Evolutionary conservation across 2,329 filamentous ascomycete genomes (phyloP).

Genomic region (Alternaria hordeiaustralica): DNA sequence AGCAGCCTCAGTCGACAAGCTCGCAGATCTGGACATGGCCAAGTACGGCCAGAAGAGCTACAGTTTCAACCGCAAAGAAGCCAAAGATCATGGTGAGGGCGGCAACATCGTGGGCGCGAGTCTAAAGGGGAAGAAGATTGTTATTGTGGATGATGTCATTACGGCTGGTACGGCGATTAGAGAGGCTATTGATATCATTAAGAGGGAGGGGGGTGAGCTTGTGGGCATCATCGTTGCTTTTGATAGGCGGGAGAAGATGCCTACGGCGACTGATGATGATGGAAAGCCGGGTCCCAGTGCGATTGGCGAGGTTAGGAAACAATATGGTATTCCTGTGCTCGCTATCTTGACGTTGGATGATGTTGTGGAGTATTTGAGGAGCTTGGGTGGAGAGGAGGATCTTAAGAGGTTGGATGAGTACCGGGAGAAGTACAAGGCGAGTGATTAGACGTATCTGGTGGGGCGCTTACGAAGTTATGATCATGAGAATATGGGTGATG

Average conservation of each 20-base stretch:
- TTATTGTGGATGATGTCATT: slow-evolving; percentile 96
- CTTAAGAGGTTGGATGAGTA: slow-evolving; percentile 51
- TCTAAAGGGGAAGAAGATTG: slow-evolving; percentile 81
- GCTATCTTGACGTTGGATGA: slow-evolving; percentile 85
- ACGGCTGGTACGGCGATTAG: slow-evolving; percentile 93
- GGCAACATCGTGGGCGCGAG: slow-evolving; percentile 89
- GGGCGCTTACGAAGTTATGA: background rate
- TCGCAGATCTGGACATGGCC: slow-evolving; percentile 70
- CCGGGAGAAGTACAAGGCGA: slow-evolving; percentile 49
- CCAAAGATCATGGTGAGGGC: slow-evolving; percentile 94
- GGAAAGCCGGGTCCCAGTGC: slow-evolving; percentile 75
- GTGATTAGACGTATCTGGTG: slow-evolving; percentile 30
- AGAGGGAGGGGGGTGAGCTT: slow-evolving; percentile 81
- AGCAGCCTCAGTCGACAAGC: slow-evolving; percentile 75
- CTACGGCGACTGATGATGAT: slow-evolving; percentile 65
- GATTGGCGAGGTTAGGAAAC: slow-evolving; percentile 82
- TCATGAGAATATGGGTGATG: background rate
- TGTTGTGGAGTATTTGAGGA: slow-evolving; percentile 61
- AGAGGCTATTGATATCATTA: slow-evolving; percentile 89
- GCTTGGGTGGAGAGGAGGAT: slow-evolving; percentile 54
- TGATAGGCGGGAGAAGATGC: slow-evolving; percentile 85
- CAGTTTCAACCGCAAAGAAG: slow-evolving; percentile 94
- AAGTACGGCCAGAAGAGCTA: slow-evolving; percentile 77
- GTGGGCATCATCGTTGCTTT: slow-evolving; percentile 88
- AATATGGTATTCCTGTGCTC: slow-evolving; percentile 83